A percentile compares a stretch with the other conserved stretches of the same genome.
Evolutionary conservation across 805 yeast species (phyloP).

Genomic region (Candida khao-thaluensis): DNA sequence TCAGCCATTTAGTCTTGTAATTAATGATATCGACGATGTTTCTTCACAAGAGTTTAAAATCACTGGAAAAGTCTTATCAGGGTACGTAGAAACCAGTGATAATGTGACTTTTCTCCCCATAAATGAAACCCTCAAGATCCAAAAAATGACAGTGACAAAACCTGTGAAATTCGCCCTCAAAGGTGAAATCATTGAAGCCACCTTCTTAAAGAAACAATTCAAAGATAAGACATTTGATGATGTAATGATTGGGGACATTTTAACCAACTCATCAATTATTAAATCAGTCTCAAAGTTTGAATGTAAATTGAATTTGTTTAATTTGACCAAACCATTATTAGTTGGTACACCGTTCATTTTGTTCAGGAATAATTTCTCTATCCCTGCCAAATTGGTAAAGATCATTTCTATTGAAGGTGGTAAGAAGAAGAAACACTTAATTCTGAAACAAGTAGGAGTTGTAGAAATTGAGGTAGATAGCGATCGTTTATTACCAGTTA

Average conservation of each 20-base stretch:
- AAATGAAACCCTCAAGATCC: slow-evolving; percentile 43
- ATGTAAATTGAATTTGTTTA: slow-evolving; percentile 33
- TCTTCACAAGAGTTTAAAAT: slow-evolving; percentile 51
- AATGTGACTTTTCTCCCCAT: slow-evolving; percentile 57
- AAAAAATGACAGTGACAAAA: slow-evolving; percentile 32
- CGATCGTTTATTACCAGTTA: slow-evolving; percentile 51
- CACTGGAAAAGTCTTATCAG: slow-evolving; percentile 66
- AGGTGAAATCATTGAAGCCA: slow-evolving; percentile 57
- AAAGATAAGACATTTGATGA: slow-evolving; percentile 53
- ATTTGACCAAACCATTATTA: slow-evolving; percentile 64
- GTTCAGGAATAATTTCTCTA: slow-evolving; percentile 72
- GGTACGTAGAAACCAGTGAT: slow-evolving; percentile 71
- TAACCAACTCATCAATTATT: slow-evolving; percentile 27
- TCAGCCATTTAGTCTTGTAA: slow-evolving; percentile 54
- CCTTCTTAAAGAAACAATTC: slow-evolving; percentile 46
- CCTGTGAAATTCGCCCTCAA: slow-evolving; percentile 55
- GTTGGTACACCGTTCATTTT: slow-evolving; percentile 77
- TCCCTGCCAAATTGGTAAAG: slow-evolving; percentile 63
- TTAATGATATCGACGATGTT: slow-evolving; percentile 58
- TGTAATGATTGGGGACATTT: slow-evolving; percentile 59
- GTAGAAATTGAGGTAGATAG: slow-evolving; percentile 54
- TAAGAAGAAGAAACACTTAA: slow-evolving; percentile 47
- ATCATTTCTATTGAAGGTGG: slow-evolving; percentile 32
- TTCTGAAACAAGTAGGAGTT: slow-evolving; percentile 56
- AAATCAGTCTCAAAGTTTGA: slow-evolving; percentile 28